Percentiles rank a stretch among this genome's conserved stretches.
phyloP scores from a whole-genome alignment of 495 filamentous ascomycete species.

The Chlorociboria aeruginascens region DNA sequence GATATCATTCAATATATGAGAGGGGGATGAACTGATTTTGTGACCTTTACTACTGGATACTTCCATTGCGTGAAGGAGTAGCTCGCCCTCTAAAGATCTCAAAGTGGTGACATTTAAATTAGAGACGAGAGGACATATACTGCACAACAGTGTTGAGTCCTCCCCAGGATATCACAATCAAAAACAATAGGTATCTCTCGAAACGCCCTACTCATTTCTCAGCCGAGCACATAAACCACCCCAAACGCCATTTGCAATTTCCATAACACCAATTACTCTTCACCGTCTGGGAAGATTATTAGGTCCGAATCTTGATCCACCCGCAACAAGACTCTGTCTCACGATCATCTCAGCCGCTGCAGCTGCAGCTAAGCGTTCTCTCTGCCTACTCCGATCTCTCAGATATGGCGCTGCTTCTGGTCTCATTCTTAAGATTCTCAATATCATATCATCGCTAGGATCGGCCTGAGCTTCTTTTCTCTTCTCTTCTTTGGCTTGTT shows the following conservation, averaged over 20 bases:
- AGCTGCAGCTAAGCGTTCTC: constrained; percentile 79
- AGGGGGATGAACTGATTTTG: too few species aligned
- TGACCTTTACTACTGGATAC: too few species aligned
- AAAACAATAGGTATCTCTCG: constrained; percentile 13
- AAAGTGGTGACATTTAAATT: too few species aligned
- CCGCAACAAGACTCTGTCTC: constrained; percentile 71
- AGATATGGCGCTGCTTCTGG: constrained; percentile 89
- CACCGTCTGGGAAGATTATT: constrained; percentile 33
- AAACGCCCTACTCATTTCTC: constrained; percentile 3
- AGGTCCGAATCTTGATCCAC: constrained; percentile 47
- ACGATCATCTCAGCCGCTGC: constrained; percentile 93
- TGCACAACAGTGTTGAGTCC: too few species aligned
- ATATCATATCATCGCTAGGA: constrained; percentile 95
- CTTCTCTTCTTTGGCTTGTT: constrained; percentile 89
- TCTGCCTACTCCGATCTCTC: constrained; percentile 82
- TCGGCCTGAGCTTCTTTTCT: constrained; percentile 91
- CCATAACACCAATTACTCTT: neutral
- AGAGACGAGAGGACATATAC: too few species aligned
- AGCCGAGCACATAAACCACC: neutral
- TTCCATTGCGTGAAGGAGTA: too few species aligned
- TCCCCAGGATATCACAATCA: neutral
- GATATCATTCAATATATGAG: too few species aligned
- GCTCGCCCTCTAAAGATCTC: too few species aligned
- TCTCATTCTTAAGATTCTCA: constrained; percentile 90
- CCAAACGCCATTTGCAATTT: neutral